These are phyloP conservation scores for Quercus engelmannii DNA, from an alignment of 306 rosid genomes.

Conservation along the genomic window DNA sequence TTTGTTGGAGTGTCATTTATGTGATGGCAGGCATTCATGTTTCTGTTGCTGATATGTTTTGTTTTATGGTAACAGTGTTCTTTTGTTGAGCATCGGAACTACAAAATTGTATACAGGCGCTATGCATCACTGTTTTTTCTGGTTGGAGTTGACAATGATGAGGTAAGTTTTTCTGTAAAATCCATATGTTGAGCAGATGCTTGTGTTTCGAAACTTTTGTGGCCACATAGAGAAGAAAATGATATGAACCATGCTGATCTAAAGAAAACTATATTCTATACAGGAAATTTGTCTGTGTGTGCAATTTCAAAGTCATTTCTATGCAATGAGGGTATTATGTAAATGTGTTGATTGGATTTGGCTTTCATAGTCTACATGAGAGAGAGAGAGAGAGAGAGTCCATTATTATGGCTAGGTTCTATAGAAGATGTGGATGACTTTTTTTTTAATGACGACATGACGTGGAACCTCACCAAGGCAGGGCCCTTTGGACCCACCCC, in stretches of 20 bases:
- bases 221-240: not conserved
- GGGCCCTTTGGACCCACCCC: no score
- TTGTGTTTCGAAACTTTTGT: not conserved
- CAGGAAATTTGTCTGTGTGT: not conserved
- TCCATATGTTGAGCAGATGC: slow-evolving; percentile 1
- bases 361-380: not conserved
- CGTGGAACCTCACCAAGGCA: no score
- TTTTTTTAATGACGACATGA: no score
- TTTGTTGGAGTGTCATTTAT: not conserved
- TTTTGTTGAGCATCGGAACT: slow-evolving; percentile 96
- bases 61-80: slow-evolving; percentile 67
- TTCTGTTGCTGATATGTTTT: slow-evolving; percentile 28
- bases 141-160: slow-evolving; percentile 92
- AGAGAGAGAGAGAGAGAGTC: not conserved
- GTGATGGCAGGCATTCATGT: not conserved
- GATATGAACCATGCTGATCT: not conserved
- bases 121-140: slow-evolving; percentile 93
- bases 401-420: no score
- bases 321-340: not conserved
- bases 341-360: not conserved
- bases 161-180: slow-evolving; percentile 41
- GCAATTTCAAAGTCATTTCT: not conserved
- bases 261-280: not conserved
- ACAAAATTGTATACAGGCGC: slow-evolving; percentile 92
- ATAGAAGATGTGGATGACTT: no score